phyloP scores from a whole-genome alignment of 768 basidiomycete genomes.

The Xerocomellus intermedius region DNA sequence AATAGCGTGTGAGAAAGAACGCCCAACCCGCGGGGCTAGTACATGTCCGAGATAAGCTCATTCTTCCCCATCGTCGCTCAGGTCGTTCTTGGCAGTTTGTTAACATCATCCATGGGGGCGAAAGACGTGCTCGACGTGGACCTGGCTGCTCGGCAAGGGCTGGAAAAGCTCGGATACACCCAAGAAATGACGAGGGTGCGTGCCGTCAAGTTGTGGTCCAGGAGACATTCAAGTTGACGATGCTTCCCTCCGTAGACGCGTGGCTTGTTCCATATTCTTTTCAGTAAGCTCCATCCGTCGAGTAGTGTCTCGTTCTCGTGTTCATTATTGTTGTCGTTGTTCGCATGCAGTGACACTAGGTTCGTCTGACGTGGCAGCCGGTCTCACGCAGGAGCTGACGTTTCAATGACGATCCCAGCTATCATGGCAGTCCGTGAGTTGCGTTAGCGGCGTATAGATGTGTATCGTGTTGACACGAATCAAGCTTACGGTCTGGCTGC shows the following conservation, averaged over 20 bases:
- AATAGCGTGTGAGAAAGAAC: neutral
- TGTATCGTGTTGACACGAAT: constrained; percentile 1
- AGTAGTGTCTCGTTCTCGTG: neutral
- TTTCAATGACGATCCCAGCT: constrained; percentile 34
- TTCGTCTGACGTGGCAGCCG: constrained; percentile 18
- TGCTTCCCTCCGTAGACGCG: constrained; percentile 37
- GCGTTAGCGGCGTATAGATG: neutral
- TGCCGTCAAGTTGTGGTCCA: neutral
- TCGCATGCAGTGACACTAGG: constrained; percentile 46
- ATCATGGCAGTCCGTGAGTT: constrained; percentile 63
- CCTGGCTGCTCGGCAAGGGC: constrained; percentile 30
- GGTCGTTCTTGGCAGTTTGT: neutral
- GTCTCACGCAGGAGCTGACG: constrained; percentile 1
- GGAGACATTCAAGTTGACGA: neutral
- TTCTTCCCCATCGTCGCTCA: neutral
- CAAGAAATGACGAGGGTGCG: constrained; percentile 55
- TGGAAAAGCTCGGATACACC: constrained; percentile 55
- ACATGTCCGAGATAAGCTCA: constrained; percentile 1
- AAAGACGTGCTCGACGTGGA: constrained; percentile 21
- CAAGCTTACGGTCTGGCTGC: constrained; percentile 56
- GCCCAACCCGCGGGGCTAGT: no score
- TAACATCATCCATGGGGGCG: constrained; percentile 9
- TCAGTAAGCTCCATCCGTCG: constrained; percentile 40
- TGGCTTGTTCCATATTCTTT: constrained; percentile 50
- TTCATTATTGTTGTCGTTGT: neutral